Evolutionary conservation across 2,329 filamentous ascomycete species (phyloP), one percentile per base, ranked within the genome.

Genomic region (Colletotrichum lentis): DNA sequence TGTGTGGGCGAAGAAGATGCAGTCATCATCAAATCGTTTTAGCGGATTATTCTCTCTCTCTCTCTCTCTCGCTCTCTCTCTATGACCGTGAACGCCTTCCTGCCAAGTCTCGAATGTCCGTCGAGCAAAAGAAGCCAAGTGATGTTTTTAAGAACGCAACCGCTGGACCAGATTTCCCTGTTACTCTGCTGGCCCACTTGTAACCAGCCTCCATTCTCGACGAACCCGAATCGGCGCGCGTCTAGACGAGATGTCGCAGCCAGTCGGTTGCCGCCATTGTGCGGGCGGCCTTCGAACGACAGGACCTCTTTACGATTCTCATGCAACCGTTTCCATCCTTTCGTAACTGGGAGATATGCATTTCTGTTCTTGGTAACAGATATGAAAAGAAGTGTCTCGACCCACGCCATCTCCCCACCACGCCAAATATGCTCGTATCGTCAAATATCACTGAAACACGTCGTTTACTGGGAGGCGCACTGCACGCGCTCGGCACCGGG

Each of bases 381-480:
- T 58, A 52, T 63, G 54, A 58, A 62, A 62, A 62, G 61, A 64
- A 64, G 59, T 72, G 64, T 57, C 67, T 62, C 64, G 49, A 63
- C 71, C 70, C 70, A 70, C 71, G 70, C 69, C 72, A 67, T 69
- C 58, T 22, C 55, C n/a, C 68, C 55, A 64, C 63, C 69, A 69
- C 71, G 69, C 63, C 58, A 54, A 66, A 72, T 56, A 68, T 70
- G 69, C 63, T 68, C 66, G 47, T 73, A 61, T 67, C 62, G 69
- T 64, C 41, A 56, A 39, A 61, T 62, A 14, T 52, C 64, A 49
- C 63, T 20, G 39, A n/a, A 58, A 63, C 44, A 43, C 31, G 20
- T 62, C 73, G 50, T 80, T 88, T 94, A 96, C 87, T 96, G 92
- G 41, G 91, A 93, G 66, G 92, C 92, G 80, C 92, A 96, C 84